phyloP scores from a whole-genome alignment of 306 rosid species.

The Arachis stenosperma region DNA sequence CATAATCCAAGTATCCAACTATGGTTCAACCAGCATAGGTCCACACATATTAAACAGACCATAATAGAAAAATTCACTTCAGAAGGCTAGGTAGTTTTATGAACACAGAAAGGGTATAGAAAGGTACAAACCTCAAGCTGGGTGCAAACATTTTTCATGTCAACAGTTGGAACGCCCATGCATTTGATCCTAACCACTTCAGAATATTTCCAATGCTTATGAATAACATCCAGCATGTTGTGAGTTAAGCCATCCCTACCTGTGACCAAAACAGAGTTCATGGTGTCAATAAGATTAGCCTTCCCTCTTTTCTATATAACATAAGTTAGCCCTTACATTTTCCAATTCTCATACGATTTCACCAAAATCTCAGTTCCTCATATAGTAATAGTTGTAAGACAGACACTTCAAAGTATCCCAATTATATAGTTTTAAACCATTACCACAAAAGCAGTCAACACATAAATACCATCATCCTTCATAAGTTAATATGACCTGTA shows the following conservation, averaged over 20 bases:
- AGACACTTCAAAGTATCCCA: not conserved
- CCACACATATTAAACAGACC: slow-evolving; percentile 6
- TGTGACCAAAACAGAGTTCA: slow-evolving; percentile 41
- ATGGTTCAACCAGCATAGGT: slow-evolving; percentile 1
- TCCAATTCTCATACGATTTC: not conserved
- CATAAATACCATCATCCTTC: not conserved
- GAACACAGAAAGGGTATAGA: not conserved
- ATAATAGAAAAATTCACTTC: slow-evolving; percentile 10
- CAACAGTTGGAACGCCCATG: slow-evolving; percentile 90
- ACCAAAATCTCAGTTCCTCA: not conserved
- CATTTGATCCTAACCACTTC: slow-evolving; percentile 92
- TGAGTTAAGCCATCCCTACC: slow-evolving; percentile 98
- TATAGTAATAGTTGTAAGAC: not conserved
- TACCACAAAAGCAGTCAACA: too few relatives aligned
- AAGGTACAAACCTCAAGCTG: slow-evolving; percentile 74
- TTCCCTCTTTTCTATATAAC: not conserved
- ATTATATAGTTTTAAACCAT: not conserved
- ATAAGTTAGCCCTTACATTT: not conserved
- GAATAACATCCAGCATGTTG: slow-evolving; percentile 88
- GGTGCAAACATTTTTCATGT: slow-evolving; percentile 83
- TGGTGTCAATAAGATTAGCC: slow-evolving; percentile 12
- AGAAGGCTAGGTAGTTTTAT: not conserved
- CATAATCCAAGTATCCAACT: not conserved
- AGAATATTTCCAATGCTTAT: slow-evolving; percentile 75
- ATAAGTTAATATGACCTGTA: not conserved